Base-by-base conservation (phyloP, 2,329 filamentous ascomycete species). In the Penicillium sp. region DNA sequence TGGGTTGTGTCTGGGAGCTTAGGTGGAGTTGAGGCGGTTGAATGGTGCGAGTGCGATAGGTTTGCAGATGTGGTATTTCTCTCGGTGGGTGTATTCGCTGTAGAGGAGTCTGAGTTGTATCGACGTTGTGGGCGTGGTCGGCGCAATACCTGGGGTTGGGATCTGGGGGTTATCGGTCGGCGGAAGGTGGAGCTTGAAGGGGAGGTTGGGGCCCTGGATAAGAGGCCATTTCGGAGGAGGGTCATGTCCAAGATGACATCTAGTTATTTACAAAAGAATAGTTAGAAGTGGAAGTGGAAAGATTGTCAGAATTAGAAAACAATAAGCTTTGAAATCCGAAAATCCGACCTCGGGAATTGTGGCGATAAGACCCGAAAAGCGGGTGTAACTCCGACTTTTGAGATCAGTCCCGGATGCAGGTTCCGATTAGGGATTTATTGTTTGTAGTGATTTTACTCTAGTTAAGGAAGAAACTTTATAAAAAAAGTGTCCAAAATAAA, bases 101-200 rank as follows among this genome's bases (percentile, higher is more conserved):
- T 19, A 15, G 55, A 19, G 38, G 38, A 27, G 15, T 57, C 12
- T 23, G 64, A 64, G 21, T 65, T 58, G 48, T 62, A 23, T 54
- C 65, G 61, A 41, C 55, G 64, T 23, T 65, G 59, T 49, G 61
- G 63, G 52, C 59, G 64, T 39, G 57, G 36, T 49, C 56, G 64
- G 49, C 59, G 65, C 27, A 65, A 57, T 27, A 47, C 3, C 21
- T 53, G 50, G 58, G 57, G 52, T 61, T 62, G 58, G 44, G 49
- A 49, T 27, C 31, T 44, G 21, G 57, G 51, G 38, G 59, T 58
- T 35, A 58, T 58, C 31, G 59, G 49, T 27, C 61, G 61, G 35
- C 15, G 49, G 35, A 36, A 12, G 19, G 38, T 59, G 53, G 31
- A n/a, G 21, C 55, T 49, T 43, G 50, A 36, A 8, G 57, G 42